Base-by-base conservation (phyloP, 2,329 filamentous ascomycete genomes). In the Monosporascus sp. region DNA sequence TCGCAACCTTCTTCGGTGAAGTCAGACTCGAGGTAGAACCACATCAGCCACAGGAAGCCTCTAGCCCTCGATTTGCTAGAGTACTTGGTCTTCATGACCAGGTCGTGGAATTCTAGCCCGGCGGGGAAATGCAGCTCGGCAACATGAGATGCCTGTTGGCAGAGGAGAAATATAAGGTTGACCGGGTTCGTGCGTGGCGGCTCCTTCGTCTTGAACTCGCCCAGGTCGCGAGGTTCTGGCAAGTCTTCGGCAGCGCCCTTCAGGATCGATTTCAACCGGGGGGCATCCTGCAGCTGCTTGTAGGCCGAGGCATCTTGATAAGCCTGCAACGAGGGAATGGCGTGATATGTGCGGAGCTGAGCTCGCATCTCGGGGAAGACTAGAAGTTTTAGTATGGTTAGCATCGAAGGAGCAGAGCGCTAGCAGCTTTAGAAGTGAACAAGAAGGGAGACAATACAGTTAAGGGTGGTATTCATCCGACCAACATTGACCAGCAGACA, bases 281-380 rank as follows among this genome's bases (percentile, higher is more conserved):
- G 94, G 2, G 94, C 94, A 74, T 99, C 94, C 71, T 99, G 94
- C 7, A 99, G 79, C 65, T 97, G 94, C 68, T 99, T 99, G 78
- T 99, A 97, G 51, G 93, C 91, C 62, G 94, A 93, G 11, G 91
- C 87, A 64, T 97, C 94, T 72, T 97, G 91, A 60, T 92, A 89
- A 46, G 93, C 93, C 73, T 99, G 94, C 7, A 99, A 79, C 1
- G 91, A 97, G 15, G 94, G 94, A 60, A 99, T 99, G 14, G 94
- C 93, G 69, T 99, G 94, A 74, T 99, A 99, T 37, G 94, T 99
- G 69, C 94, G 87, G 35, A 99, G 79, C 68, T 99, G 94, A 31
- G 94, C 94, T 72, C 94, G 89, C 94, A 99, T 99, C 71, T 99
- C 94, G 22, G 94, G 94, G 69, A 99, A 99, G 78, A 99, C 94